Conservation (phyloP, 331 rosid species). For the Phaseolus coccineus region DNA sequence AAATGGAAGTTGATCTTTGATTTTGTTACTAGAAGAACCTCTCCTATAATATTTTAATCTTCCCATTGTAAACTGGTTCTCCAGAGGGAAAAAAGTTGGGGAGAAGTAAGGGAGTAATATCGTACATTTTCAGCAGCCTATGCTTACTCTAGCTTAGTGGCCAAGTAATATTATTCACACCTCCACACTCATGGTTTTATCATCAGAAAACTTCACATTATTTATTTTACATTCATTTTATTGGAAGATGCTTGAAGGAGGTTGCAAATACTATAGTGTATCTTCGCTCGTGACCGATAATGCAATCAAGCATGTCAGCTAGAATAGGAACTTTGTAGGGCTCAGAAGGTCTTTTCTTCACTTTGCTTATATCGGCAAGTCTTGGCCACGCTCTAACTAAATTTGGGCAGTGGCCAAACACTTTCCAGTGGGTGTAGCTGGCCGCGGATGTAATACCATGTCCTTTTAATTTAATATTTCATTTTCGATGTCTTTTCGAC, state of each 20-base stretch:
- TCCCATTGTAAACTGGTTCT: constrained; percentile 47
- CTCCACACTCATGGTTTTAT: constrained; percentile 25
- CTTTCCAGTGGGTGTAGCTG: constrained; percentile 13
- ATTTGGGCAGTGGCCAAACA: constrained; percentile 7
- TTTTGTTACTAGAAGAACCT: constrained; percentile 22
- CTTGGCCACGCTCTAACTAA: constrained; percentile 26
- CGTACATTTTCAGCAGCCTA: constrained; percentile 31
- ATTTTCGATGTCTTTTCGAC: constrained; percentile 8
- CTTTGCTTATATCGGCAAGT: neutral
- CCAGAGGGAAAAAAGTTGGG: constrained; percentile 20
- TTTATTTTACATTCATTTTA: constrained; percentile 15
- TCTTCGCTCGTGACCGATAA: neutral
- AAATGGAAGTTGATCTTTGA: constrained; percentile 60
- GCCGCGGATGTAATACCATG: constrained; percentile 14
- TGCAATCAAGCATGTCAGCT: constrained; percentile 18
- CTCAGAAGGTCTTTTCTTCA: neutral
- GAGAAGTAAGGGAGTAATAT: constrained; percentile 34
- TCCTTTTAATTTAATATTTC: constrained; percentile 20
- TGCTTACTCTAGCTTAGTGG: constrained; percentile 30
- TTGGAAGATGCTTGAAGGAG: constrained; percentile 32
- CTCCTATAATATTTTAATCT: constrained; percentile 24
- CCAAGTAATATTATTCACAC: constrained; percentile 29
- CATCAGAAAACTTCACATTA: neutral
- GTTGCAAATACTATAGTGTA: constrained; percentile 32
- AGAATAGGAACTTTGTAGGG: constrained; percentile 30